Conservation (phyloP, 2,329 filamentous ascomycete species). For the Diaporthe caulivora region DNA sequence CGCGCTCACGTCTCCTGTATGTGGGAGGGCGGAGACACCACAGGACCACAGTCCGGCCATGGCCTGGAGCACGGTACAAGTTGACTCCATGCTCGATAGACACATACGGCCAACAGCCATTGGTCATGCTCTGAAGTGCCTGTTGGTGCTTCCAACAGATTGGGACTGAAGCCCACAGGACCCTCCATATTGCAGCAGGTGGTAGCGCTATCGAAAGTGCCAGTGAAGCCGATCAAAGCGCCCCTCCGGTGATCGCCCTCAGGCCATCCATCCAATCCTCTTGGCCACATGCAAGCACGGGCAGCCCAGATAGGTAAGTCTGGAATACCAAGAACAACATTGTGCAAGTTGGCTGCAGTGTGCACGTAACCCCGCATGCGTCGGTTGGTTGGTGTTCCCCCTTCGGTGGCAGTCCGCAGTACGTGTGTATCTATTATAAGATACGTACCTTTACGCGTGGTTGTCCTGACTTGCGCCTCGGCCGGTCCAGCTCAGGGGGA, state of each 20-base stretch:
- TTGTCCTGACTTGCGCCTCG: not conserved
- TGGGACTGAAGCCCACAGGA: constrained; percentile 23
- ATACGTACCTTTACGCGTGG: constrained; percentile 11
- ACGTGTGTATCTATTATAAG: not conserved
- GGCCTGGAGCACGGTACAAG: not conserved
- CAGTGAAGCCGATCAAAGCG: constrained; percentile 24
- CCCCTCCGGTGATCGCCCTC: constrained; percentile 7
- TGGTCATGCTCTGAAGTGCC: not conserved
- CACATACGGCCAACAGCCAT: not conserved
- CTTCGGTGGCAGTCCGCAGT: not conserved
- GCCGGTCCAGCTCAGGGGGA: constrained; percentile 4
- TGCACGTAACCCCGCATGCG: not conserved
- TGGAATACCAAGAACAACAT: not conserved
- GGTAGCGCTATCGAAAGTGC: constrained; percentile 7
- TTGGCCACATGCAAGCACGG: constrained; percentile 4
- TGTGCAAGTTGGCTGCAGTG: not conserved
- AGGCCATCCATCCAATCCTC: not conserved
- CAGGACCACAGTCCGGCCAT: constrained; percentile 26
- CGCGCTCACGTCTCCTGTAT: constrained; percentile 12
- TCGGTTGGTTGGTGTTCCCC: not conserved
- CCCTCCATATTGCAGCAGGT: constrained; percentile 26
- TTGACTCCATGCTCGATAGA: not conserved
- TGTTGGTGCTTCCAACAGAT: constrained; percentile 31
- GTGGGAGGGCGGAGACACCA: constrained; percentile 26
- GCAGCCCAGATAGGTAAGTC: not conserved